Base-by-base conservation (phyloP, 805 yeast genomes). In the Vanderwaltozyma verrucispora region DNA sequence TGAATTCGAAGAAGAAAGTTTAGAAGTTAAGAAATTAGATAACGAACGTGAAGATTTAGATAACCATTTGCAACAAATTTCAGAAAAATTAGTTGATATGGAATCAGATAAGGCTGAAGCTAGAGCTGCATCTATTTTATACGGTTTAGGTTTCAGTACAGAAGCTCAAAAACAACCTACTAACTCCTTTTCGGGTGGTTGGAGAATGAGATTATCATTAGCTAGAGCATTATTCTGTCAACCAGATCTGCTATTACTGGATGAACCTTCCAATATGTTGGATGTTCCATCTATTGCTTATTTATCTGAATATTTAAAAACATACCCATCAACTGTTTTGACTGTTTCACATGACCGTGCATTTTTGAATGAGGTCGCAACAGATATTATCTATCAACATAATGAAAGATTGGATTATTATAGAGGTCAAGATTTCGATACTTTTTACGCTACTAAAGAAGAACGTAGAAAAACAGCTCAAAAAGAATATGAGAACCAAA, bases 241-340 rank as follows among this genome's bases (percentile, higher is more conserved):
- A 58, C 98, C 98, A 1, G 98, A 92, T 61, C 69, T 92, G 47
- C 69, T 92, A 48, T 68, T 92, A 56, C 72, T 92, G 47, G 98
- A 92, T 75, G 99, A 92, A 72, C 99, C 99, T 54, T 88, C 97
- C 44, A 92, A 92, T 80, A 92, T 88, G 96, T 83, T 92, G 94
- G 99, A 92, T 75, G 96, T 92, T 61, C 99, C 98, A 21, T 88
- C 97, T 38, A 85, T 92, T 59, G 89, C 96, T 2, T 92, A 78
- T 60, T 71, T 92, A 56, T 89, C 97, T 10, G 77, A 83, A 49
- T 92, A 92, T 58, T 67, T 92, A 49, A 95, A 85, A 56, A 71
- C 84, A 7, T 92, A 92, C 59, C 88, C 94, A 38, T 75, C 95
- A 1, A 92, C 98, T 0, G 92, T 92, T 2, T 67, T 92, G 46